phyloP scores from a whole-genome alignment of 345 rosid genomes.

The Salix purpurea region DNA sequence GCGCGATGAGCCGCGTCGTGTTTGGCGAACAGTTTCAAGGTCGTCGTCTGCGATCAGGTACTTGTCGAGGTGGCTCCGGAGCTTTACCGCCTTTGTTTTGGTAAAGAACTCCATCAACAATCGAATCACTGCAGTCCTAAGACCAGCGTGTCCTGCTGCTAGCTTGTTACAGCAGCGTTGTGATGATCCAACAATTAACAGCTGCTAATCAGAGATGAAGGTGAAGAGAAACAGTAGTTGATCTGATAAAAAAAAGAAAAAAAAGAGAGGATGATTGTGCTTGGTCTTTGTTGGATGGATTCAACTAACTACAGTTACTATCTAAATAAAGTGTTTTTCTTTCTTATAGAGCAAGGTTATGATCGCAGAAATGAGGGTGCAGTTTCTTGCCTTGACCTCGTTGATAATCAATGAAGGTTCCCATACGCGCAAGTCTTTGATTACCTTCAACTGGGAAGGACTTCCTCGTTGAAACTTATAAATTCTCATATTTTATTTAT shows the following conservation, averaged over 20 bases:
- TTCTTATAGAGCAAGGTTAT: neutral
- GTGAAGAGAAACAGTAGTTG: neutral
- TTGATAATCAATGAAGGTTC: no score
- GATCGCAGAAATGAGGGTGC: neutral
- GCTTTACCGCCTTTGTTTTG: conserved; percentile 56
- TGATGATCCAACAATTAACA: no score
- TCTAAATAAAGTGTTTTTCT: neutral
- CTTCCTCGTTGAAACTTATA: no score
- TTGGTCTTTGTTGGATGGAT: conserved; percentile 8
- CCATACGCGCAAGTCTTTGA: no score
- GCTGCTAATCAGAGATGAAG: neutral
- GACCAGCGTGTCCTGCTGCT: neutral
- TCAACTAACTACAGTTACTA: neutral
- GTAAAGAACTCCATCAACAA: conserved; percentile 62
- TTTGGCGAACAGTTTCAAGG: conserved; percentile 58
- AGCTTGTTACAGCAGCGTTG: neutral
- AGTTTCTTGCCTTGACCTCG: no score
- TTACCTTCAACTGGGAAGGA: no score
- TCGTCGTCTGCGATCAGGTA: conserved; percentile 76
- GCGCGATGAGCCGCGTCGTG: conserved; percentile 49
- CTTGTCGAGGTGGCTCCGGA: conserved; percentile 82
- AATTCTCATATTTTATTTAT: no score
- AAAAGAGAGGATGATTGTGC: conserved; percentile 5
- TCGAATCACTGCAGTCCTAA: neutral
- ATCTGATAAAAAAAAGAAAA: neutral